Evolutionary conservation across 495 filamentous ascomycete genomes (phyloP).

Genomic region (Podospora conica): DNA sequence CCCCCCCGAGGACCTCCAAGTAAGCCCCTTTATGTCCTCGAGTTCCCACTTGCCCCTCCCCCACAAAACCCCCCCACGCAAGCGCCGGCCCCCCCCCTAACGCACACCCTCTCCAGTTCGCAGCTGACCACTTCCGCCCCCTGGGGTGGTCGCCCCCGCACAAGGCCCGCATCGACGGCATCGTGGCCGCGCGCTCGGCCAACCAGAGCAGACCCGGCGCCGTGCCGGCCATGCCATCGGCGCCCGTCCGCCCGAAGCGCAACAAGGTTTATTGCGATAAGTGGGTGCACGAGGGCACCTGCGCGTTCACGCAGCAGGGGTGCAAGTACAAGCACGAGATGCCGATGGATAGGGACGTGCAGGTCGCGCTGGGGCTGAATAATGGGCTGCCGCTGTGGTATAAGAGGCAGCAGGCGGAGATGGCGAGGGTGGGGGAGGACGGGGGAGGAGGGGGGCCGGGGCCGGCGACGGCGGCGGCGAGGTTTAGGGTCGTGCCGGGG

Average conservation of each 20-base stretch:
- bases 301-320: conserved; percentile 77
- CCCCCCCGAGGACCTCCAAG: not conserved
- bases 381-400: conserved; percentile 48
- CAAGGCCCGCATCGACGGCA: conserved; percentile 21
- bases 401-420: conserved; percentile 44
- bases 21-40: not conserved
- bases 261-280: conserved; percentile 76
- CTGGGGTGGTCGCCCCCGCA: not conserved
- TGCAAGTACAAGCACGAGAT: conserved; percentile 87
- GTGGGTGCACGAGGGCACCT: conserved; percentile 79
- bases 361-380: conserved; percentile 57
- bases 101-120: conserved; percentile 2
- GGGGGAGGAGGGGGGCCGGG: not conserved
- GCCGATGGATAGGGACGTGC: conserved; percentile 54
- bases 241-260: conserved; percentile 33
- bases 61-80: not conserved
- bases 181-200: conserved; percentile 3
- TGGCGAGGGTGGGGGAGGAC: conserved; percentile 2
- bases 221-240: not conserved
- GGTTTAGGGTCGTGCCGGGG: too few relatives aligned
- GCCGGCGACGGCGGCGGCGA: not conserved
- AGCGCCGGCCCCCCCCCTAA: not conserved
- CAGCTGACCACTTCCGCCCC: conserved; percentile 11
- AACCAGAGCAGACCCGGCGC: not conserved
- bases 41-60: not conserved